Evolutionary conservation across 2,329 filamentous ascomycete species (phyloP), one percentile per base, ranked within the genome.

Genomic region (Sphaerulina vaccinii): DNA sequence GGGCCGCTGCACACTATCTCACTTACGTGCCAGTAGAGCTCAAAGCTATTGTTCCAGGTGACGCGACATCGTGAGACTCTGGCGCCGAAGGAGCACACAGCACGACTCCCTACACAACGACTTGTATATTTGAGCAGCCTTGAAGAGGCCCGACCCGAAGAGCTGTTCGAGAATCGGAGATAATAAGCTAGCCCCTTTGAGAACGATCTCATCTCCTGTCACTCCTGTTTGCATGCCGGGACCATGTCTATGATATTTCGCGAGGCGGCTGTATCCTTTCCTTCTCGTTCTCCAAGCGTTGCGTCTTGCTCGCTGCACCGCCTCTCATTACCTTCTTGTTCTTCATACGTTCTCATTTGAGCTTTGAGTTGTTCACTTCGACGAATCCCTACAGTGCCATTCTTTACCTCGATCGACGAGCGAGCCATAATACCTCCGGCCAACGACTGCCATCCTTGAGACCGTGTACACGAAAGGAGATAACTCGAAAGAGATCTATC

Each of bases 221-320:
- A n/a, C 57, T 57, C 56, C 56, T 58, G 56, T 56, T 55, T 57
- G 52, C 55, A 53, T 55, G 58, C 58, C 52, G 53, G 55, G 49
- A 52, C 53, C 60, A 59, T 59, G 58, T 58, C 58, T 52, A 52
- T 62, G 55, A 58, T 52, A 59, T 57, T 58, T 59, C 55, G 48
- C 55, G 48, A 40, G 41, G 53, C 54, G 32, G 37, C 41, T 56
- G 47, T 56, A 43, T 51, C 48, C 49, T 57, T 57, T 53, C 54
- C 51, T 56, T 40, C 45, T 57, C 59, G 49, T 54, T 52, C 59
- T 58, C 52, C 58, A 57, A 60, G 60, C 60, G 56, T 57, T 60
- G 60, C 57, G 40, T 56, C 32, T 55, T 56, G 55, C 52, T 56
- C 52, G 55, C 53, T 54, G 51, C 52, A 40, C 47, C 36, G 54